These are phyloP conservation scores for Taphrina sp. DNA, from an alignment of 1,139 yeast species.

Conservation along the genomic window DNA sequence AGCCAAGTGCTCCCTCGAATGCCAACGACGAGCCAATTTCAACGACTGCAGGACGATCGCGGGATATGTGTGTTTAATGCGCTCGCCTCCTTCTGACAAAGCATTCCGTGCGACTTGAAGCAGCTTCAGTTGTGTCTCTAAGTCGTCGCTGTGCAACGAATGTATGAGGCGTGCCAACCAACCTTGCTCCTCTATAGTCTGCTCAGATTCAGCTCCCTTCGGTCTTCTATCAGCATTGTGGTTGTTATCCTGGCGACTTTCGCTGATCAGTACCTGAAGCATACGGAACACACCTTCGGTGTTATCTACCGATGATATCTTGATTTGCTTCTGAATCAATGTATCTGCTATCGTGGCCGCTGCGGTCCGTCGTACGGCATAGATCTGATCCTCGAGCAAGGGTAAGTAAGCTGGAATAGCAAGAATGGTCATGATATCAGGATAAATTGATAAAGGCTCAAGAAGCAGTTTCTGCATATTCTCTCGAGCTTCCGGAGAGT, in stretches of 20 bases:
- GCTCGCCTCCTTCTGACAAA: constrained; percentile 55
- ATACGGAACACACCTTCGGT: constrained; percentile 47
- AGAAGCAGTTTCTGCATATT: constrained; percentile 58
- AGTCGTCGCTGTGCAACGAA: constrained; percentile 54
- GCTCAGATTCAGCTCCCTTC: constrained; percentile 41
- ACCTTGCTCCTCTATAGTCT: constrained; percentile 56
- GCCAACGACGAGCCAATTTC: constrained; percentile 56
- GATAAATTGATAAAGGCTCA: constrained; percentile 55
- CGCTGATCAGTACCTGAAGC: constrained; percentile 45
- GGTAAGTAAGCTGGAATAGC: constrained; percentile 45
- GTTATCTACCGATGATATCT: constrained; percentile 42
- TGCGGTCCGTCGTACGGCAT: constrained; percentile 45
- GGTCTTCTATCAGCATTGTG: constrained; percentile 34
- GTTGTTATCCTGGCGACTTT: constrained; percentile 35
- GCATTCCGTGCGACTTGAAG: constrained; percentile 57
- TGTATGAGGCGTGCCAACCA: constrained; percentile 70
- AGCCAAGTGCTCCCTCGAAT: constrained; percentile 39
- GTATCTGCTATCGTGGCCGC: constrained; percentile 45
- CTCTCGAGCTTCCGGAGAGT: constrained; percentile 44
- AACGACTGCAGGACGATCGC: constrained; percentile 64
- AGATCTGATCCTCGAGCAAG: constrained; percentile 45
- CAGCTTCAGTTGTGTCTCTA: constrained; percentile 54
- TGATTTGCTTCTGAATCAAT: constrained; percentile 41
- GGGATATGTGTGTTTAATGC: constrained; percentile 68
- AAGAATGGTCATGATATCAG: constrained; percentile 44